A percentile compares a stretch with the other conserved stretches of the same genome.
phyloP scores from a whole-genome alignment of 176 grass and related monocot species.

The Oryza rufipogon region DNA sequence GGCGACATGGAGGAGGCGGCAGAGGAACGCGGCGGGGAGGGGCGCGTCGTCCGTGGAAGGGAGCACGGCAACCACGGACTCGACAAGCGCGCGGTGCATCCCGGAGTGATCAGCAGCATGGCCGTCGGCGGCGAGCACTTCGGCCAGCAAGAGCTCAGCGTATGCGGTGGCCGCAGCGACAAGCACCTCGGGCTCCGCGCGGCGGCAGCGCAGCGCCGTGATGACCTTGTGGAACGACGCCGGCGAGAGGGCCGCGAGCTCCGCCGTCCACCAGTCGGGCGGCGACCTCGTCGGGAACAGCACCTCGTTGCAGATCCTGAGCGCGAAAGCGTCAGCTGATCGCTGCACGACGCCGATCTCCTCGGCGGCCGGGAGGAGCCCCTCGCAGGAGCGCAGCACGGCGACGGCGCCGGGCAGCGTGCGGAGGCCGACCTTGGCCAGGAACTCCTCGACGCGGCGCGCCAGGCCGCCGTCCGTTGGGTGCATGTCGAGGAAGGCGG shows the following conservation, averaged over 20 bases:
- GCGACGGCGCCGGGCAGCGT: constrained; percentile 57
- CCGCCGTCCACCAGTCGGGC: constrained; percentile 61
- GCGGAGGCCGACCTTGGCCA: constrained; percentile 45
- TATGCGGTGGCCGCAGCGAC: constrained; percentile 44
- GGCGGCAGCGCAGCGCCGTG: constrained; percentile 51
- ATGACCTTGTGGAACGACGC: constrained; percentile 63
- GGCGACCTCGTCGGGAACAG: constrained; percentile 52
- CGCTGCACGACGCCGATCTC: constrained; percentile 53
- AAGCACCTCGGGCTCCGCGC: constrained; percentile 43
- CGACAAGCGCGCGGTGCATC: constrained; percentile 37
- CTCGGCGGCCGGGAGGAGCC: constrained; percentile 48
- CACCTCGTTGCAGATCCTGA: constrained; percentile 65
- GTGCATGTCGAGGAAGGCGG: constrained; percentile 68
- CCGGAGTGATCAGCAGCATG: background rate
- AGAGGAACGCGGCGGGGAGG: constrained; percentile 64
- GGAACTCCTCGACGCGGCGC: constrained; percentile 65
- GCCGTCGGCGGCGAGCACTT: constrained; percentile 10
- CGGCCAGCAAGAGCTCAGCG: constrained; percentile 53
- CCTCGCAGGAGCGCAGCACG: constrained; percentile 76
- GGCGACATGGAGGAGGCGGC: constrained; percentile 63
- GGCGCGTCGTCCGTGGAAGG: constrained; percentile 43
- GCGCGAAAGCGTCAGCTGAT: constrained; percentile 47
- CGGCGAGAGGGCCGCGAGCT: constrained; percentile 52
- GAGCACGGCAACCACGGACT: constrained; percentile 56
- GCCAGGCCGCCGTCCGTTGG: constrained; percentile 40